Base-by-base conservation (phyloP, 164 flowering plant species). In the Chimonanthus salicifolius region DNA sequence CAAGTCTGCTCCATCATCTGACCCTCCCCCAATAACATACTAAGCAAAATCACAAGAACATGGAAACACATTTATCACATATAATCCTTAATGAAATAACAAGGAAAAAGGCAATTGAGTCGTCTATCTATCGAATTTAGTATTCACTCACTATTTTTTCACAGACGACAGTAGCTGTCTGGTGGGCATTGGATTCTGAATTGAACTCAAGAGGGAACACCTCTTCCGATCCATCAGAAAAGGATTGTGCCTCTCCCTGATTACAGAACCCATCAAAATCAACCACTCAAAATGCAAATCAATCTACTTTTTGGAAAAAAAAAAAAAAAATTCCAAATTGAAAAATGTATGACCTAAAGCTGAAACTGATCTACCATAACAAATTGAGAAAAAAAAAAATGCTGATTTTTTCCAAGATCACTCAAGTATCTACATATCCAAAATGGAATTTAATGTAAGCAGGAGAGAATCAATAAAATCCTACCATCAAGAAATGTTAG, bases 231-330 rank as follows among this genome's bases (percentile, higher is more conserved):
- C 80, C 85, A 62, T 87, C 90, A 15, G 72, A 77, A 67, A 78
- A 50, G 77, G 82, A 81, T 50, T 95, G 94, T 62, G 89, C 93
- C 80, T 92, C 94, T 49, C 97, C 98, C 98, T 94, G 76, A 60
- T 50, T n/a, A 43, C 33, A 3, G 44, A 63, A 45, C 46, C n/a
- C 9, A 66, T 3, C 16, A 58, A 7, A 58, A 71, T 71, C 43
- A 75, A 63, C 48, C 16, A 54, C 60, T 2, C 10, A 58, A 51
- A 13, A 6, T 54, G 10, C 6, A 47, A 15, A 54, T 54, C 10
- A 45, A 15, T 49, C 33, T 70, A 10, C 60, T 54, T 54, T n/a
- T 54, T 11, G 16, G n/a, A 54, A 7, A 3, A 9, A 18, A 69
- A 48, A 0, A 1, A 18, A 63, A n/a, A n/a, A n/a, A n/a, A n/a